Conservation (phyloP, 768 basidiomycete genomes). For the Calocybe gangraenosa region DNA sequence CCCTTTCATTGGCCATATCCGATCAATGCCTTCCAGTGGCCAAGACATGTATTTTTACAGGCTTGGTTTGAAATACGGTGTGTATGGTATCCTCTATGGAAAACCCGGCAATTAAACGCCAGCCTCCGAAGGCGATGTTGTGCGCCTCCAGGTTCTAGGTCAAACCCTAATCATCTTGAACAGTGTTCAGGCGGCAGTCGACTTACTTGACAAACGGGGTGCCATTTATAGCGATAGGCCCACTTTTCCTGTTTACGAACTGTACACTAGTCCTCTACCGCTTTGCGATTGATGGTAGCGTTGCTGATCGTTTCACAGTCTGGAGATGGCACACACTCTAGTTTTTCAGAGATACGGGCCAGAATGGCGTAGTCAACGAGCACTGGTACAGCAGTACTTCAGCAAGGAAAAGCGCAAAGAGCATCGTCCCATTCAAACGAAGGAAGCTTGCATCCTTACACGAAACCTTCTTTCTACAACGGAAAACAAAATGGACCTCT, state of each 20-base stretch:
- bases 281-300: too few relatives aligned
- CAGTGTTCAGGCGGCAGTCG: conserved; percentile 16
- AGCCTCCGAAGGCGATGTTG: conserved; percentile 14
- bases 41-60: conserved; percentile 3
- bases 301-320: background rate
- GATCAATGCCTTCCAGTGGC: background rate
- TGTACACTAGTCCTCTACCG: background rate
- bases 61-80: conserved; percentile 3
- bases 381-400: conserved; percentile 8
- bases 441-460: conserved; percentile 17
- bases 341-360: conserved; percentile 14
- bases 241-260: conserved; percentile 18
- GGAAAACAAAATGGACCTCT: conserved; percentile 14
- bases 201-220: conserved; percentile 37
- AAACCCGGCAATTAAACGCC: conserved; percentile 4
- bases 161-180: conserved; percentile 26
- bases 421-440: conserved; percentile 8
- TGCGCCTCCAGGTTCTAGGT: conserved; percentile 17
- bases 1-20: conserved; percentile 2
- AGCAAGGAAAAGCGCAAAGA: conserved; percentile 3
- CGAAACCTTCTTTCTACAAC: conserved; percentile 12
- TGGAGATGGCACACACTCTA: conserved; percentile 4
- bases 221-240: conserved; percentile 31
- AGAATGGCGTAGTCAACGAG: conserved; percentile 11
- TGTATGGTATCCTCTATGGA: background rate